Conservation (phyloP, 768 basidiomycete species). For the Chalciporus pseudorubinellus region DNA sequence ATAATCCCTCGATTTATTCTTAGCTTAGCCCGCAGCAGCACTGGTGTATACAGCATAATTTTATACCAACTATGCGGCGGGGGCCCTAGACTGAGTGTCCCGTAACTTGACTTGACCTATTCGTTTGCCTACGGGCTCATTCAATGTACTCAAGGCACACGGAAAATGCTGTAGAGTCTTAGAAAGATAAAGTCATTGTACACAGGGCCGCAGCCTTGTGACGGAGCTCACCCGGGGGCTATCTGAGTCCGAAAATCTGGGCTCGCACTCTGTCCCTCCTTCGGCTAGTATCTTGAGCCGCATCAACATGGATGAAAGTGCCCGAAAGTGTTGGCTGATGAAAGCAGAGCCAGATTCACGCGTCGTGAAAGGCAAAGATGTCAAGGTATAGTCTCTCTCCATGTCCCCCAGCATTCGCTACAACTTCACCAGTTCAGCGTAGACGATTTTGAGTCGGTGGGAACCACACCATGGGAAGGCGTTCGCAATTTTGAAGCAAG, state of each 20-base stretch:
- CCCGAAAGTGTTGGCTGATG: slow-evolving; percentile 58
- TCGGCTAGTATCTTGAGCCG: background rate
- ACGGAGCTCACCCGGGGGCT: background rate
- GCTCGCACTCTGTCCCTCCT: background rate
- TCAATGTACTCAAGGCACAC: background rate
- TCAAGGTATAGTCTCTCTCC: slow-evolving; percentile 49
- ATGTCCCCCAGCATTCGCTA: background rate
- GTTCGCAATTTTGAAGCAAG: slow-evolving; percentile 81
- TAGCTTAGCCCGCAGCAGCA: no score
- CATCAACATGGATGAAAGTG: slow-evolving; percentile 6
- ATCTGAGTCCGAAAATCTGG: background rate
- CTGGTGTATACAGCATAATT: no score
- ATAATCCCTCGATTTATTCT: no score
- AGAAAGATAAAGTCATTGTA: background rate
- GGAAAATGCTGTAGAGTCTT: background rate
- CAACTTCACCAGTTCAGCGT: slow-evolving; percentile 65
- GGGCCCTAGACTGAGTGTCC: no score
- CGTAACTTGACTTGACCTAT: no score
- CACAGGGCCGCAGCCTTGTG: no score
- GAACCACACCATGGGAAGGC: slow-evolving; percentile 82
- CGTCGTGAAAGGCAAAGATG: slow-evolving; percentile 82
- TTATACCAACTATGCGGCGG: no score
- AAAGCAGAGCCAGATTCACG: slow-evolving; percentile 87
- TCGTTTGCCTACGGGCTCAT: no score
- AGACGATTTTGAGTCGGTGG: slow-evolving; percentile 74